A percentile compares a stretch with the other conserved stretches of the same genome.
Conservation (phyloP, 2,329 filamentous ascomycete genomes). For the Aureobasidium sp. region DNA sequence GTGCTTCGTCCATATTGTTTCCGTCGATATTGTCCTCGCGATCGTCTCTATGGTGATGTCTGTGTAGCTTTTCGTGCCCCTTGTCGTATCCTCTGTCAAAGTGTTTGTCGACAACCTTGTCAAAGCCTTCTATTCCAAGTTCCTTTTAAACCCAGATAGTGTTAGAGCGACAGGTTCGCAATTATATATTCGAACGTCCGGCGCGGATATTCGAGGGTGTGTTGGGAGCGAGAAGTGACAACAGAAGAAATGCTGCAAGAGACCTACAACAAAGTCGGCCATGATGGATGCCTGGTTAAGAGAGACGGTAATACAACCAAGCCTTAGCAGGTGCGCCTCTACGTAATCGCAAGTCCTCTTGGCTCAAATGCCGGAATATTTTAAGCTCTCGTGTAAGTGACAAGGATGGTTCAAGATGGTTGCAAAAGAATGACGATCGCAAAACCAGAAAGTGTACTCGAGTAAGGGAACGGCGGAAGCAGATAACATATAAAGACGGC, state of each 20-base stretch:
- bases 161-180: not conserved
- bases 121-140: constrained; percentile 2
- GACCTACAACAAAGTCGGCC: constrained; percentile 5
- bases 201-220: not conserved
- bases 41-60: not conserved
- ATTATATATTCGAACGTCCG: not conserved
- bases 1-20: not conserved
- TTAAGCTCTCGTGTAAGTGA: not conserved
- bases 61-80: not conserved
- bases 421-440: not conserved
- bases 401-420: not conserved
- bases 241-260: not conserved
- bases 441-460: not conserved
- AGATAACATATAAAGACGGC: not conserved
- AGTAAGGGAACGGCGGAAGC: not conserved
- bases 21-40: not conserved
- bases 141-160: constrained; percentile 1
- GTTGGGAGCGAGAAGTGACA: not conserved
- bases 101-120: not conserved
- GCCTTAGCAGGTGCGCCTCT: constrained; percentile 2
- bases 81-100: constrained; percentile 9
- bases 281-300: not conserved
- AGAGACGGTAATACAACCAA: not conserved
- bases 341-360: not conserved
- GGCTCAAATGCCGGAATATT: not conserved